Conservation (phyloP, 257 asterid species). For the Przewalskia tangutica region DNA sequence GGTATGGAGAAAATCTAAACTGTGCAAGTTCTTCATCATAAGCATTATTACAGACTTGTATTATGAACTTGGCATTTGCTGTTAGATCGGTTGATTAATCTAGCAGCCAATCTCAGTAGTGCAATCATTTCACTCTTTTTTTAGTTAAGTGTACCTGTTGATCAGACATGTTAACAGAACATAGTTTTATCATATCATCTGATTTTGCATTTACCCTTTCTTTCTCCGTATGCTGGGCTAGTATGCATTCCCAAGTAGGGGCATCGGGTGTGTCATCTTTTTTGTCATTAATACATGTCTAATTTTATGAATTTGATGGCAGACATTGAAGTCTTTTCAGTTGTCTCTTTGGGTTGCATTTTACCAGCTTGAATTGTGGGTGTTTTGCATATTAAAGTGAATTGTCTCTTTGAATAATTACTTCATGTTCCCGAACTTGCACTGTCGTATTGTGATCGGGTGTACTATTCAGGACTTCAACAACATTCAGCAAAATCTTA, state of each 20-base stretch:
- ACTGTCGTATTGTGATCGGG: constrained; percentile 78
- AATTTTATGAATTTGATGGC: neutral
- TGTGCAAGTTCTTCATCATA: neutral
- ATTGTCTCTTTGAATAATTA: constrained; percentile 24
- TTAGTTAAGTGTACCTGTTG: neutral
- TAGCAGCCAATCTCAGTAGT: neutral
- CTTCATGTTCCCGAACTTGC: constrained; percentile 94
- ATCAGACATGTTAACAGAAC: neutral
- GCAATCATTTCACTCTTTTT: neutral
- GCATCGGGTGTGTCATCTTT: neutral
- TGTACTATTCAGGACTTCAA: constrained; percentile 51
- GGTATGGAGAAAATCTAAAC: neutral
- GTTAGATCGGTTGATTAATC: neutral
- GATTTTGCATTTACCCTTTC: neutral
- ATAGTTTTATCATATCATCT: neutral
- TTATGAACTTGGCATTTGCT: neutral
- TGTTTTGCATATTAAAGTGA: neutral
- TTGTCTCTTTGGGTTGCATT: neutral
- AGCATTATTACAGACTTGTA: neutral
- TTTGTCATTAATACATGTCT: neutral
- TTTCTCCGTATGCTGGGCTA: neutral
- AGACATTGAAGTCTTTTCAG: neutral
- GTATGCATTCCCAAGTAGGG: neutral
- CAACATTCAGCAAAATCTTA: constrained; percentile 7
- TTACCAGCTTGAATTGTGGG: neutral